phyloP scores from a whole-genome alignment of 2,329 filamentous ascomycete genomes.

The Alternaria sp. region DNA sequence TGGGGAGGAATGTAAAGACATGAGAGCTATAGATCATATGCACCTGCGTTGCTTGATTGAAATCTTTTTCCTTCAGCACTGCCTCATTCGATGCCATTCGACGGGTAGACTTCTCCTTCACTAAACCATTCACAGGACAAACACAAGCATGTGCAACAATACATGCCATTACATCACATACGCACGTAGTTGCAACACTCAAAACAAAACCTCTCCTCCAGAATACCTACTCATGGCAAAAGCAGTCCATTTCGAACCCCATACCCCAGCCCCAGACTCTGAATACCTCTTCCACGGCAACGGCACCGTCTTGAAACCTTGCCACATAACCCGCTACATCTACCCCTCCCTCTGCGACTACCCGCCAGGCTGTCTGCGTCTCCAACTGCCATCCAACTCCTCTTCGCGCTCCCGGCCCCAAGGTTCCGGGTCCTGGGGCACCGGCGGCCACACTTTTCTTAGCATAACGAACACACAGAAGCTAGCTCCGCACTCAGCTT shows the following conservation, averaged over 20 bases:
- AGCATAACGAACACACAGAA: slow-evolving; percentile 8
- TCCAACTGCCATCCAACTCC: slow-evolving; percentile 17
- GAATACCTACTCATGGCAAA: not conserved
- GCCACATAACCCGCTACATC: slow-evolving; percentile 29
- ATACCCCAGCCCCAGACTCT: not conserved
- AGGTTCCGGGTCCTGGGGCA: slow-evolving; percentile 16
- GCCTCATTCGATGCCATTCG: not conserved
- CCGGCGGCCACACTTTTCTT: slow-evolving; percentile 14
- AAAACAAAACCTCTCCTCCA: not conserved
- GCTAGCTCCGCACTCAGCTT: not conserved
- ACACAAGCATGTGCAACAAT: not conserved
- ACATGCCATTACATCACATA: not conserved
- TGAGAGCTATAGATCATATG: not conserved
- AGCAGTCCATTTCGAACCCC: not conserved
- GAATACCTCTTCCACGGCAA: slow-evolving; percentile 25
- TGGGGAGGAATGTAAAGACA: not conserved
- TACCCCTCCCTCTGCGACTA: slow-evolving; percentile 21
- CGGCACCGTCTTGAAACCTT: slow-evolving; percentile 18
- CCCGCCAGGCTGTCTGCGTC: slow-evolving; percentile 6
- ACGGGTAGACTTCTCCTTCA: not conserved
- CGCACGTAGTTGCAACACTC: not conserved
- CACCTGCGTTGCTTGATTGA: not conserved
- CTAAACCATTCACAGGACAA: not conserved
- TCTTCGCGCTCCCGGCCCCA: slow-evolving; percentile 17
- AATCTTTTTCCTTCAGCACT: not conserved